Conservation (phyloP, 768 basidiomycete genomes). For the Naganishia randhawae region DNA sequence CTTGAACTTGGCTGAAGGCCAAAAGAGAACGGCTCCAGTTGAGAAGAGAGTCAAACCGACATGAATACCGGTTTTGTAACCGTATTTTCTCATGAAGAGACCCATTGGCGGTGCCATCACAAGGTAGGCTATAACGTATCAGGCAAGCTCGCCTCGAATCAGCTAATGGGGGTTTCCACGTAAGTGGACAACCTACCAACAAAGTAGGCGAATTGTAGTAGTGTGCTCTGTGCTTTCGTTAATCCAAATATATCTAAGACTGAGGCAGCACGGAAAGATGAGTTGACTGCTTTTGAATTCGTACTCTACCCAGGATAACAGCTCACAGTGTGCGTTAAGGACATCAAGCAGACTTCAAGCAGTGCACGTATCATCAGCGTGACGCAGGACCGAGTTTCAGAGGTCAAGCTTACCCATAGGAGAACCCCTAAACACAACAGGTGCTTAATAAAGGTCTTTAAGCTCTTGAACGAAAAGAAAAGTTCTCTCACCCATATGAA, state of each 20-base stretch:
- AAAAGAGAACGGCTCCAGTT: slow-evolving; percentile 34
- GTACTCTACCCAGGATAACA: neutral
- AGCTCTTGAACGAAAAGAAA: neutral
- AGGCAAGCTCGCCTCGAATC: neutral
- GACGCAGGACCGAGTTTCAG: neutral
- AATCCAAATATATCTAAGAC: slow-evolving; percentile 30
- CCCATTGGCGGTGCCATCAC: slow-evolving; percentile 33
- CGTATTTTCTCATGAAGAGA: slow-evolving; percentile 37
- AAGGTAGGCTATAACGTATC: slow-evolving; percentile 29
- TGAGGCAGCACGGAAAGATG: neutral
- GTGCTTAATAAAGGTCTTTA: too few relatives aligned
- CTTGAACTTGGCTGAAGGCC: slow-evolving; percentile 32
- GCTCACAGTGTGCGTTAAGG: slow-evolving; percentile 28
- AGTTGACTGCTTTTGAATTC: neutral
- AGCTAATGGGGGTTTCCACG: neutral
- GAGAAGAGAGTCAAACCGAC: slow-evolving; percentile 34
- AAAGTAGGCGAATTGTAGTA: slow-evolving; percentile 39
- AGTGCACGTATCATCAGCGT: neutral
- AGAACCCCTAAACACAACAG: slow-evolving; percentile 8
- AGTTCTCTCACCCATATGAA: slow-evolving; percentile 27
- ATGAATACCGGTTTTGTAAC: slow-evolving; percentile 39
- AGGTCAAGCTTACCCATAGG: neutral
- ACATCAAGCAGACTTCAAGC: slow-evolving; percentile 25
- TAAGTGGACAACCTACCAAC: slow-evolving; percentile 15
- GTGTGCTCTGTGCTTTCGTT: slow-evolving; percentile 31